Percentiles rank a stretch among this genome's conserved stretches.
These are phyloP conservation scores for Sporothrix globosa DNA, from an alignment of 2,329 filamentous ascomycete species.

Conservation along the genomic window DNA sequence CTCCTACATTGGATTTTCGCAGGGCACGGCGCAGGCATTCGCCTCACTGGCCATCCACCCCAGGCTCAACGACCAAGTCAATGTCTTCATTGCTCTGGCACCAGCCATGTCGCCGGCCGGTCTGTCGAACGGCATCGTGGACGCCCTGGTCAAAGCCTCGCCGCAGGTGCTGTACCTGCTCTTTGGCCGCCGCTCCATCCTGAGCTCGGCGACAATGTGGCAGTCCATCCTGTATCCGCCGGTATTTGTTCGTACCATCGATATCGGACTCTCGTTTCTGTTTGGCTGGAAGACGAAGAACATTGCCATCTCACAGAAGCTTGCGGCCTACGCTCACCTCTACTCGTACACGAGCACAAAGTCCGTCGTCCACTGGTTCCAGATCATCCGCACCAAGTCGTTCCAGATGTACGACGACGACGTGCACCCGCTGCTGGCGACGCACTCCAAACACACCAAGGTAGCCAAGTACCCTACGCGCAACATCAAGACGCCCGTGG, in stretches of 20 bases:
- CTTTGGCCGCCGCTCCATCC: slow-evolving; percentile 87
- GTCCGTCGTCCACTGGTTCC: slow-evolving; percentile 98
- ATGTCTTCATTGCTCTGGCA: slow-evolving; percentile 93
- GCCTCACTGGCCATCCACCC: slow-evolving; percentile 91
- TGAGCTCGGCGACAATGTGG: slow-evolving; percentile 96
- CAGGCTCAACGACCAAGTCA: slow-evolving; percentile 85
- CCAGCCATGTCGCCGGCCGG: slow-evolving; percentile 96
- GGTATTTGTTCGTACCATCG: slow-evolving; percentile 86
- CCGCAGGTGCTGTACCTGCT: slow-evolving; percentile 90
- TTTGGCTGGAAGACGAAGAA: slow-evolving; percentile 90
- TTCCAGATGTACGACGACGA: slow-evolving; percentile 99
- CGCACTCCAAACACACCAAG: slow-evolving; percentile 86
- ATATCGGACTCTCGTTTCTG: slow-evolving; percentile 76
- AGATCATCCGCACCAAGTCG: slow-evolving; percentile 93
- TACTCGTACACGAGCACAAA: slow-evolving; percentile 98
- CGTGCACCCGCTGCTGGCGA: slow-evolving; percentile 72
- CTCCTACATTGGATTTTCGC: slow-evolving; percentile 96
- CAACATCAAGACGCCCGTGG: slow-evolving; percentile 95
- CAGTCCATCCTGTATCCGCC: slow-evolving; percentile 93
- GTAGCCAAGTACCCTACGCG: slow-evolving; percentile 94
- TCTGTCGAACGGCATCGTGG: slow-evolving; percentile 84
- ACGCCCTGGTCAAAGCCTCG: slow-evolving; percentile 89
- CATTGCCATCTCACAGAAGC: slow-evolving; percentile 83
- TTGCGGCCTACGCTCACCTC: slow-evolving; percentile 92
- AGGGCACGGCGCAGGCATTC: slow-evolving; percentile 96